Percentiles rank a stretch among this genome's conserved stretches.
Evolutionary conservation across 106 monocot species (phyloP).

Genomic region (Alisma plantagoaquatica): DNA sequence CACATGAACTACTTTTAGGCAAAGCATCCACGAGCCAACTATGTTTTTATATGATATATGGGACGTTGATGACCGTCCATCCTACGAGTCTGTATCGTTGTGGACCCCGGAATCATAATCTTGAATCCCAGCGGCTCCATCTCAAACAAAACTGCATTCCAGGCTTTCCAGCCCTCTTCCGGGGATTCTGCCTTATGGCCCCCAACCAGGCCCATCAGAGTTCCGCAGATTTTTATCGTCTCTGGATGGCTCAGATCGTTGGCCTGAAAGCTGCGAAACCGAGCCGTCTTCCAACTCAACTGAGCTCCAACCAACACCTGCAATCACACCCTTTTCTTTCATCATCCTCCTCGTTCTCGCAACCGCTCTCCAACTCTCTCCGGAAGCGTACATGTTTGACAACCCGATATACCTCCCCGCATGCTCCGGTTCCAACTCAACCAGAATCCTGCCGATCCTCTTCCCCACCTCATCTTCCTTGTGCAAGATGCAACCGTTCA

Average conservation of each 20-base stretch:
- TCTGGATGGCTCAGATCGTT: slow-evolving; percentile 11
- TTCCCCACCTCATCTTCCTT: slow-evolving; percentile 14
- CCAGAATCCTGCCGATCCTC: slow-evolving; percentile 14
- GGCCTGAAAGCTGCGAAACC: slow-evolving; percentile 8
- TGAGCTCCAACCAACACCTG: slow-evolving; percentile 29
- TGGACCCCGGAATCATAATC: too few relatives aligned
- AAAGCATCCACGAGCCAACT: too few relatives aligned
- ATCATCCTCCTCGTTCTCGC: slow-evolving; percentile 24
- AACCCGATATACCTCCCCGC: slow-evolving; percentile 32
- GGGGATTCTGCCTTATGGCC: too few relatives aligned
- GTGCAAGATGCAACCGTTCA: slow-evolving; percentile 35
- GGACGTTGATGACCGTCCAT: too few relatives aligned
- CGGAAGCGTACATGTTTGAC: slow-evolving; percentile 24
- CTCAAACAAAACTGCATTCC: too few relatives aligned
- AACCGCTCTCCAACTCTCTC: slow-evolving; percentile 29
- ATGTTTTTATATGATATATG: too few relatives aligned
- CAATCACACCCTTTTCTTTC: slow-evolving; percentile 7
- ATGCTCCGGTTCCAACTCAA: slow-evolving; percentile 31
- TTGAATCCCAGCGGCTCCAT: too few relatives aligned
- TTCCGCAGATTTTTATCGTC: slow-evolving; percentile 1
- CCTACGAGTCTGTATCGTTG: too few relatives aligned
- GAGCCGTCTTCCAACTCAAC: slow-evolving; percentile 11
- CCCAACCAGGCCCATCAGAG: slow-evolving; percentile 8
- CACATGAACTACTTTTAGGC: too few relatives aligned
- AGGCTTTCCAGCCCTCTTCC: too few relatives aligned